These are phyloP conservation scores for Venturia asperata DNA, from an alignment of 2,329 filamentous ascomycete genomes.

Conservation along the genomic window DNA sequence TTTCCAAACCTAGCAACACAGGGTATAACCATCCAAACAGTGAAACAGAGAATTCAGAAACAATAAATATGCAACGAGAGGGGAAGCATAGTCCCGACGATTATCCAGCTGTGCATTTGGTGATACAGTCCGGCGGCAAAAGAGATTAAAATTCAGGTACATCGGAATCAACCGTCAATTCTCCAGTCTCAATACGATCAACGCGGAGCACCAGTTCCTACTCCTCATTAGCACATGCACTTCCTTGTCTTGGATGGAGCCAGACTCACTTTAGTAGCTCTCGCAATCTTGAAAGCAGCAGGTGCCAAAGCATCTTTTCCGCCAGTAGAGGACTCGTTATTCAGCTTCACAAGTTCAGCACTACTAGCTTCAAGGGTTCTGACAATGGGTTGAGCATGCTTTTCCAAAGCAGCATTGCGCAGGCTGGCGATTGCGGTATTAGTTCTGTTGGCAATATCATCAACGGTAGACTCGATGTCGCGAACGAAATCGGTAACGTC, in stretches of 20 bases:
- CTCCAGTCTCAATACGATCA: constrained; percentile 35
- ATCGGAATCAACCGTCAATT: constrained; percentile 22
- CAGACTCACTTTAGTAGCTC: constrained; percentile 60
- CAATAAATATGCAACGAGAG: neutral
- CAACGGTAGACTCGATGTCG: constrained; percentile 63
- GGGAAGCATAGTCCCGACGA: neutral
- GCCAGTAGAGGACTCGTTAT: neutral
- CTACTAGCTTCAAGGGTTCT: constrained; percentile 56
- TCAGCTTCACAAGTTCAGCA: constrained; percentile 50
- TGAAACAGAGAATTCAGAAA: neutral
- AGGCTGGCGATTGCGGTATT: constrained; percentile 36
- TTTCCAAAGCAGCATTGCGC: constrained; percentile 46
- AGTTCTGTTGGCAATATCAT: constrained; percentile 61
- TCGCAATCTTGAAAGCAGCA: constrained; percentile 78
- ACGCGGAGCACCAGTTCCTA: constrained; percentile 38
- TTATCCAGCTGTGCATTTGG: neutral
- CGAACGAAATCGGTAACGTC: constrained; percentile 54
- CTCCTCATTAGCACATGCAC: constrained; percentile 22
- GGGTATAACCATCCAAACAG: constrained; percentile 9
- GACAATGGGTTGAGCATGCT: constrained; percentile 45
- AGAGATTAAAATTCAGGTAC: constrained; percentile 18
- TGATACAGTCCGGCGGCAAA: neutral
- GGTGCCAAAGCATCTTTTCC: constrained; percentile 56
- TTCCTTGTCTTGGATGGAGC: neutral
- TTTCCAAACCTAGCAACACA: neutral